Conservation (phyloP, 257 asterid genomes). For the Galeopsis tetrahit region DNA sequence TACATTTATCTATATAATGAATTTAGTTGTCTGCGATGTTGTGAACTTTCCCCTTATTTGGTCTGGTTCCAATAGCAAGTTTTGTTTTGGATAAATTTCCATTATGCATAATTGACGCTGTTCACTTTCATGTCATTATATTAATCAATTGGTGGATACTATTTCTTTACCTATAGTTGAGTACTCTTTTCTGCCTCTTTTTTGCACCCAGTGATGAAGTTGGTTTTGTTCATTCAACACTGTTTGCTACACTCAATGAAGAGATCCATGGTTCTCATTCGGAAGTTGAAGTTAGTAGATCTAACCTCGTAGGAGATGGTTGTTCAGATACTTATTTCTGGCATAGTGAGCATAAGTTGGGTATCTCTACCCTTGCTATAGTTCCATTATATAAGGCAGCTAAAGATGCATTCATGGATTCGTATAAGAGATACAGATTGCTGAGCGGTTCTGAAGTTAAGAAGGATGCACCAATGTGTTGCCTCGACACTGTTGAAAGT, state of each 20-base stretch:
- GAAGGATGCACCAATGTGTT: conserved; percentile 30
- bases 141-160: not conserved
- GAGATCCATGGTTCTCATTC: conserved; percentile 40
- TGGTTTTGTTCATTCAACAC: conserved; percentile 90
- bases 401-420: conserved; percentile 69
- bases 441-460: conserved; percentile 30
- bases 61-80: not conserved
- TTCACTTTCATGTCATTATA: conserved; percentile 2
- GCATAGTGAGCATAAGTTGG: conserved; percentile 76
- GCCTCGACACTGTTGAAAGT: conserved; percentile 43
- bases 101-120: not conserved
- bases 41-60: conserved; percentile 4
- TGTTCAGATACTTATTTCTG: conserved; percentile 54
- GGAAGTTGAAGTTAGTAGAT: conserved; percentile 30
- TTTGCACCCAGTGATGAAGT: conserved; percentile 72
- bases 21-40: not conserved
- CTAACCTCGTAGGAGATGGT: conserved; percentile 31
- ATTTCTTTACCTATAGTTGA: conserved; percentile 19
- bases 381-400: conserved; percentile 69
- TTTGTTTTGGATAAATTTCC: not conserved
- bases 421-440: conserved; percentile 50
- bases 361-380: conserved; percentile 69
- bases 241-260: conserved; percentile 58
- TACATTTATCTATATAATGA: conserved; percentile 22
- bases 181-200: conserved; percentile 18